A percentile compares a stretch with the other conserved stretches of the same genome.
Conservation (phyloP, 1,284 basidiomycete genomes). For the Heterobasidion parviporum region DNA sequence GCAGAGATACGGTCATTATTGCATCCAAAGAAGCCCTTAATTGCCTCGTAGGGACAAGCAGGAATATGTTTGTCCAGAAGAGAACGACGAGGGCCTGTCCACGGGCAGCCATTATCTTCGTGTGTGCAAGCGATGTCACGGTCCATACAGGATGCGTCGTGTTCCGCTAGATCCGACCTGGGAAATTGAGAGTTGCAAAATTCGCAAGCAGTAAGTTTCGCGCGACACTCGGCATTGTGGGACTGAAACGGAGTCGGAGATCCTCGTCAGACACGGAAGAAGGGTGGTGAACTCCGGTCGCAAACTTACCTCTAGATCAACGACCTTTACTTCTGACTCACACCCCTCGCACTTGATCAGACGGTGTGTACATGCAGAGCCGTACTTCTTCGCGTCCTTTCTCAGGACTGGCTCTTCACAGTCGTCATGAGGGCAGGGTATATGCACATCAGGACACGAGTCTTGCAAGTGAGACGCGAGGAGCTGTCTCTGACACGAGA, state of each 20-base stretch:
- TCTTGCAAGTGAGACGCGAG: conserved; percentile 56
- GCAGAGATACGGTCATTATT: conserved; percentile 34
- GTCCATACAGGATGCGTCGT: conserved; percentile 30
- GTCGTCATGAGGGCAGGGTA: conserved; percentile 41
- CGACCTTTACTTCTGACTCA: conserved; percentile 16
- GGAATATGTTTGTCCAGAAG: conserved; percentile 34
- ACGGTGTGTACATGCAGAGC: conserved; percentile 25
- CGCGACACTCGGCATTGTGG: background rate
- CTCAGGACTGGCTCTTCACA: conserved; percentile 36
- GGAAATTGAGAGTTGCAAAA: conserved; percentile 29
- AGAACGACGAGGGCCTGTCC: conserved; percentile 35
- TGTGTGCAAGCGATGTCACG: conserved; percentile 41
- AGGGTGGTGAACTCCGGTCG: too few species aligned
- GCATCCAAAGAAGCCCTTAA: conserved; percentile 50
- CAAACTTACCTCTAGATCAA: conserved; percentile 7
- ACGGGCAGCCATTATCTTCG: conserved; percentile 43
- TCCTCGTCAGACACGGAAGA: too few species aligned
- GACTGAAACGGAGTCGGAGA: background rate
- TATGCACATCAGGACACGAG: conserved; percentile 48
- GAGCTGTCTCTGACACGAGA: conserved; percentile 66
- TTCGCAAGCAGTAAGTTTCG: conserved; percentile 21
- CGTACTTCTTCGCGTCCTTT: conserved; percentile 34
- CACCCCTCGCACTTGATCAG: conserved; percentile 30
- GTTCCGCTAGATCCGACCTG: conserved; percentile 25
- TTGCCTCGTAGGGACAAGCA: conserved; percentile 52